These are phyloP conservation scores for Penicillium rolfsii DNA, from an alignment of 2,329 filamentous ascomycete species.

Conservation along the genomic window DNA sequence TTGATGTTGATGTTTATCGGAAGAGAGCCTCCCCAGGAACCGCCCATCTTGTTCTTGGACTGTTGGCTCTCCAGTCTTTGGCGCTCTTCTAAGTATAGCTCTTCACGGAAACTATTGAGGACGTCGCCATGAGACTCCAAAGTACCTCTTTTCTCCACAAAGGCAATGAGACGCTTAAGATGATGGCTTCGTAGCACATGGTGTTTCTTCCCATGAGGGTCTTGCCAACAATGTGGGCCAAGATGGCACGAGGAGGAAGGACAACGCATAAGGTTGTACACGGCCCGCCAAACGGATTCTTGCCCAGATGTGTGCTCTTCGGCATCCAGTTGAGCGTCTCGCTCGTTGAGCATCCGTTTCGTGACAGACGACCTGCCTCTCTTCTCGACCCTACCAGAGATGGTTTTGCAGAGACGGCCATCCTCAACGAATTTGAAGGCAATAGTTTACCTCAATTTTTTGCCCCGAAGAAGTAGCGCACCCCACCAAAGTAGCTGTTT, in stretches of 20 bases:
- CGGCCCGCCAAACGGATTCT: slow-evolving; percentile 6
- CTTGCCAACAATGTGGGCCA: slow-evolving; percentile 22
- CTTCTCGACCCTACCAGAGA: slow-evolving; percentile 7
- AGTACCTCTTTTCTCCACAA: slow-evolving; percentile 9
- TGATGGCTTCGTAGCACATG: slow-evolving; percentile 15
- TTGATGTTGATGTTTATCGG: slow-evolving; percentile 20
- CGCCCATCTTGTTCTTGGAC: slow-evolving; percentile 13
- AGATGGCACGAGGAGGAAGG: slow-evolving; percentile 16
- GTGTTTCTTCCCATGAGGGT: slow-evolving; percentile 23
- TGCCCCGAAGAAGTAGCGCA: slow-evolving; percentile 2
- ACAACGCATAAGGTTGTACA: slow-evolving; percentile 22
- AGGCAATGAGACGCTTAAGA: slow-evolving; percentile 8
- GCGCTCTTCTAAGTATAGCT: slow-evolving; percentile 19
- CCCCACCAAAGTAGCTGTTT: slow-evolving; percentile 14
- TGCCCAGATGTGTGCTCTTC: slow-evolving; percentile 9
- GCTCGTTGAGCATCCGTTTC: slow-evolving; percentile 17
- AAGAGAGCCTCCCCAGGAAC: slow-evolving; percentile 9
- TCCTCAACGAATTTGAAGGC: slow-evolving; percentile 13
- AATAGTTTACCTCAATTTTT: slow-evolving; percentile 11
- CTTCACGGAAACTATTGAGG: slow-evolving; percentile 13
- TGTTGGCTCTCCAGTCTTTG: slow-evolving; percentile 14
- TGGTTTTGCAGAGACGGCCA: not conserved
- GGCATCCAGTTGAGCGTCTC: slow-evolving; percentile 16
- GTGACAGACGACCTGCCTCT: slow-evolving; percentile 17
- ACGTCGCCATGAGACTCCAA: slow-evolving; percentile 16